These are phyloP conservation scores for Limonomyces culmigenus DNA, from an alignment of 1,284 basidiomycete genomes.

Conservation along the genomic window DNA sequence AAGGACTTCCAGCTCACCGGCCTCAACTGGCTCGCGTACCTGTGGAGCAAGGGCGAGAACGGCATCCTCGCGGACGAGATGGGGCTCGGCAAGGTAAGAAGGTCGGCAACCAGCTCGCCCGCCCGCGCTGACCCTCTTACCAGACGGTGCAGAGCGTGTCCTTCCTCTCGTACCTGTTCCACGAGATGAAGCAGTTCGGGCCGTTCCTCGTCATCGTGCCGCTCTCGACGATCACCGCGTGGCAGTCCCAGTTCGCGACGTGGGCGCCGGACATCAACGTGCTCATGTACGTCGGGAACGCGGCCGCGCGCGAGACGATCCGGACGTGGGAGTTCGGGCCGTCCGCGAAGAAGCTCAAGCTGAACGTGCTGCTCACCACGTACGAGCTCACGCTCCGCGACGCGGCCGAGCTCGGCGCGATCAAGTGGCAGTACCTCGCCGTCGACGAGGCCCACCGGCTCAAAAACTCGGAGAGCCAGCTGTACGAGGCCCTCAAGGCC, in stretches of 20 bases:
- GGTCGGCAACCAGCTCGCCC: slow-evolving; percentile 4
- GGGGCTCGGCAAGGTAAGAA: slow-evolving; percentile 85
- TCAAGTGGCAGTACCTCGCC: slow-evolving; percentile 95
- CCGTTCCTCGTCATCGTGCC: slow-evolving; percentile 98
- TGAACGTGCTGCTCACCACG: slow-evolving; percentile 95
- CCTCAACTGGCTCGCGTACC: slow-evolving; percentile 94
- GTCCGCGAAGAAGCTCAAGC: slow-evolving; percentile 76
- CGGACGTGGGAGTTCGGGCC: slow-evolving; percentile 86
- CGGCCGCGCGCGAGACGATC: slow-evolving; percentile 78
- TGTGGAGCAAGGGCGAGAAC: slow-evolving; percentile 91
- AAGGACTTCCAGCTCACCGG: slow-evolving; percentile 99
- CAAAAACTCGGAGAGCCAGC: slow-evolving; percentile 94
- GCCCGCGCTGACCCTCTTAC: slow-evolving; percentile 3
- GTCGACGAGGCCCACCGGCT: slow-evolving; percentile 98
- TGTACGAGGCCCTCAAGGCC: slow-evolving; percentile 86
- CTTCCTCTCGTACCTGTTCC: slow-evolving; percentile 92
- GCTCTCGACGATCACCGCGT: slow-evolving; percentile 93
- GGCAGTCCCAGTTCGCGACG: slow-evolving; percentile 88
- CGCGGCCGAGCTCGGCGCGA: slow-evolving; percentile 73
- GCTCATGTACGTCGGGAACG: slow-evolving; percentile 92
- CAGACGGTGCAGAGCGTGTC: slow-evolving; percentile 93
- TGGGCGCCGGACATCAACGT: slow-evolving; percentile 98
- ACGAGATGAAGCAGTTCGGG: slow-evolving; percentile 86
- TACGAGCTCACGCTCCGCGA: slow-evolving; percentile 96
- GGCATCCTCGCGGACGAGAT: slow-evolving; percentile 99